Conservation (phyloP, 2,329 filamentous ascomycete species). For the Xenosphaeropsis pyriputrescens region DNA sequence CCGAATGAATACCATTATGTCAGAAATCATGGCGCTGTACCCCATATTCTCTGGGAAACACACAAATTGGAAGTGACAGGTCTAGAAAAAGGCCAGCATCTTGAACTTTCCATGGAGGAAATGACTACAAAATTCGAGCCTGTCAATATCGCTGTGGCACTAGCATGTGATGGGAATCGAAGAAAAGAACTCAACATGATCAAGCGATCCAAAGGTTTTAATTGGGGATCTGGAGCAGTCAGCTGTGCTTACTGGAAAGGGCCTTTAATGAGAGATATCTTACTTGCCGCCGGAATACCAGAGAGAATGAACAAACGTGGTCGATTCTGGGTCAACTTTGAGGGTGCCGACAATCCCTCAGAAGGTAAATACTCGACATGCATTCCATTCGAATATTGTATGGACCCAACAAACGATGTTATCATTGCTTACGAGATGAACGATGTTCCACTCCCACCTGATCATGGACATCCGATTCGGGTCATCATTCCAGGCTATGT, state of each 20-base stretch:
- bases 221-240: constrained; percentile 28
- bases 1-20: constrained; percentile 35
- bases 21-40: constrained; percentile 36
- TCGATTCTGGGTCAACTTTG: constrained; percentile 8
- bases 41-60: no score
- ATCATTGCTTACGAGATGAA: constrained; percentile 33
- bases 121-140: constrained; percentile 21
- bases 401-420: constrained; percentile 31
- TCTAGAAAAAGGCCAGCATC: constrained; percentile 1
- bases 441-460: constrained; percentile 22
- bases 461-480: constrained; percentile 29
- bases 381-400: constrained; percentile 30
- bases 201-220: constrained; percentile 28
- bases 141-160: constrained; percentile 30
- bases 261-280: constrained; percentile 26
- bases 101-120: constrained; percentile 26
- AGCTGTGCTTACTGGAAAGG: constrained; percentile 37
- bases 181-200: constrained; percentile 34
- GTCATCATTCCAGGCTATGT: constrained; percentile 27
- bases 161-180: constrained; percentile 34
- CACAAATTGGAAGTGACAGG: constrained; percentile 13
- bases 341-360: constrained; percentile 6
- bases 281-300: constrained; percentile 23
- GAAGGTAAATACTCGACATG: constrained; percentile 1
- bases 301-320: constrained; percentile 6